Evolutionary conservation across 139 green algal genomes (phyloP).

Genomic region (Desmodesmus armatus): DNA sequence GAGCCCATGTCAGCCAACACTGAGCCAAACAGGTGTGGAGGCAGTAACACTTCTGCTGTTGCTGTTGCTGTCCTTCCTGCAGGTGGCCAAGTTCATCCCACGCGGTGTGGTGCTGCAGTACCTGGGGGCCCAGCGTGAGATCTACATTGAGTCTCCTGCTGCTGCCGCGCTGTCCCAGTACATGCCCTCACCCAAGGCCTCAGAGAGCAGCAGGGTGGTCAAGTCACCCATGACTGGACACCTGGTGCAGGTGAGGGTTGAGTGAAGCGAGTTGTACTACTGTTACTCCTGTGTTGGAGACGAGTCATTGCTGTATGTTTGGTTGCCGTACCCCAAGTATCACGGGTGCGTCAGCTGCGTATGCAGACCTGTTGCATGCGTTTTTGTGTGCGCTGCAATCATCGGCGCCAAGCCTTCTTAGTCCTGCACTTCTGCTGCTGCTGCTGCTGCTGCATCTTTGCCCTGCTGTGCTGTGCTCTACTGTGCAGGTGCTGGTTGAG

Average conservation of each 20-base stretch:
- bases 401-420: too few relatives aligned
- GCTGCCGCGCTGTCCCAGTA: constrained; percentile 11
- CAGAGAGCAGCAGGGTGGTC: constrained; percentile 1
- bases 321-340: too few relatives aligned
- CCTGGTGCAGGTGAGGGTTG: constrained; percentile 6
- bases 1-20: too few relatives aligned
- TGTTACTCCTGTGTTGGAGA: too few relatives aligned
- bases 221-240: constrained; percentile 35
- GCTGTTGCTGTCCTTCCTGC: neutral
- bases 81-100: constrained; percentile 31
- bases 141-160: constrained; percentile 26
- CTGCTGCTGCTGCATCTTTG: neutral
- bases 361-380: too few relatives aligned
- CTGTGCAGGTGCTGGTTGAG: constrained; percentile 41
- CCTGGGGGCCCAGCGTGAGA: constrained; percentile 21
- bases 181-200: neutral
- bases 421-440: neutral
- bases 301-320: too few relatives aligned
- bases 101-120: constrained; percentile 37
- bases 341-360: too few relatives aligned
- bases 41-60: too few relatives aligned
- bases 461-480: neutral
- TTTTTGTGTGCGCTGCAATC: too few relatives aligned
- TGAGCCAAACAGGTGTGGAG: too few relatives aligned
- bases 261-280: neutral